Base-by-base conservation (phyloP, 306 rosid genomes). In the Fagus sylvatica region DNA sequence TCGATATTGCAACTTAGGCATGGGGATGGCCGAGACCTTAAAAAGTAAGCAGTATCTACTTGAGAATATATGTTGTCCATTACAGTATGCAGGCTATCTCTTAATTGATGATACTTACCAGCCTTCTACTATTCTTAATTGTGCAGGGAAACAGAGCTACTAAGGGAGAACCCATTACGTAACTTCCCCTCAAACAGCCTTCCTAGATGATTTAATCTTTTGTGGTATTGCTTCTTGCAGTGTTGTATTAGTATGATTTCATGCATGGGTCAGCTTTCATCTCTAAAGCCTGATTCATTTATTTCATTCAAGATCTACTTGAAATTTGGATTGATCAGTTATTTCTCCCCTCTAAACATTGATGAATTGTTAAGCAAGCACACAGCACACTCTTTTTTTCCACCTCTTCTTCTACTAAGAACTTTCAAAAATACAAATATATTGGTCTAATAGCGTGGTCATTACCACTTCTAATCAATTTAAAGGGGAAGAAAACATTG, bases 101-200 rank as follows among this genome's bases (percentile, higher is more conserved):
- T 62, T 2, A 65, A 65, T 48, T 10, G 51, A 9, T 6, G 46
- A 65, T 65, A n/a, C 46, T 65, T 65, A 17, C 37, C 30, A 65
- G 71, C 71, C 71, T n/a, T 65, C 8, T 73, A 5, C 9, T 53
- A 28, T 32, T 79, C n/a, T 69, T 73, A 61, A 54, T 57, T 61
- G 59, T 69, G 78, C 86, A 94, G 97, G 83, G 94, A 94, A 88
- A 83, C 96, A 6, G 96, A 94, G 72, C 76, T 92, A 72, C 74
- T 94, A 64, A 83, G 96, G 86, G 86, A 84, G 88, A 86, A 92
- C 57, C 98, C 98, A 69, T 77, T 94, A n/a, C 94, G 94, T 72
- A 86, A 94, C 71, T 94, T 94, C 39, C 97, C 93, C 56, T 84
- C 80, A 34, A 84, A 48, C 86, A 90, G 93, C 74, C 90, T 94